Conservation (phyloP, 768 basidiomycete species). For the Mycena pura region DNA sequence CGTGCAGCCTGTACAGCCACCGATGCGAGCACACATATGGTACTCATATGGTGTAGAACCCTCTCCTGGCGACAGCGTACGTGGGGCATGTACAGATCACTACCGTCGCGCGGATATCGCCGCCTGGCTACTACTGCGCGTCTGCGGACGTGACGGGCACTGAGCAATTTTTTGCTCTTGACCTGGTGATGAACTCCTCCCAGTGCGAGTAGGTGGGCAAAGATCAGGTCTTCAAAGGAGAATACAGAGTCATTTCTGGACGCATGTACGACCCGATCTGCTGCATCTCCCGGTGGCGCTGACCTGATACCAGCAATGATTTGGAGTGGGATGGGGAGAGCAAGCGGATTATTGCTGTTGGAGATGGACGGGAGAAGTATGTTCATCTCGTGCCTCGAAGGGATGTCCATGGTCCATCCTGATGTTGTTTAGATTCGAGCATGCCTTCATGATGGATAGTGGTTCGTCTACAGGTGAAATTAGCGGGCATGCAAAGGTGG, state of each 20-base stretch:
- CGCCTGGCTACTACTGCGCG: conserved; percentile 94
- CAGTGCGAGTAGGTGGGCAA: conserved; percentile 85
- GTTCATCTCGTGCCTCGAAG: too few relatives aligned
- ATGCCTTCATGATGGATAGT: conserved; percentile 83
- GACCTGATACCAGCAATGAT: conserved; percentile 69
- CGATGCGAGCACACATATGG: too few relatives aligned
- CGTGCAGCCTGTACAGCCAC: too few relatives aligned
- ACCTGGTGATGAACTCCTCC: neutral
- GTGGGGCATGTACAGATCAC: conserved; percentile 83
- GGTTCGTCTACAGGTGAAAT: conserved; percentile 91
- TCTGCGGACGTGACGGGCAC: conserved; percentile 85
- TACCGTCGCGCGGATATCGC: conserved; percentile 90
- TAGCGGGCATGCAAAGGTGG: conserved; percentile 86
- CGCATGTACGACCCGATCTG: conserved; percentile 60
- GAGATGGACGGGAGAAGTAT: conserved; percentile 90
- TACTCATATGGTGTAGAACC: conserved; percentile 63
- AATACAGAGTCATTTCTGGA: conserved; percentile 78
- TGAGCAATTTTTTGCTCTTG: conserved; percentile 33
- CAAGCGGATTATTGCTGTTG: conserved; percentile 94
- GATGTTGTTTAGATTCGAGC: conserved; percentile 66
- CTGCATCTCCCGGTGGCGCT: neutral
- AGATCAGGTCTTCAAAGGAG: conserved; percentile 82
- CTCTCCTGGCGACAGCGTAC: conserved; percentile 67
- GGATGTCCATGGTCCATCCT: too few relatives aligned
- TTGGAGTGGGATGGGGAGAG: conserved; percentile 97